Evolutionary conservation across 371 early-diverging fungal species (phyloP).

Genomic region (Mortierella sp.): DNA sequence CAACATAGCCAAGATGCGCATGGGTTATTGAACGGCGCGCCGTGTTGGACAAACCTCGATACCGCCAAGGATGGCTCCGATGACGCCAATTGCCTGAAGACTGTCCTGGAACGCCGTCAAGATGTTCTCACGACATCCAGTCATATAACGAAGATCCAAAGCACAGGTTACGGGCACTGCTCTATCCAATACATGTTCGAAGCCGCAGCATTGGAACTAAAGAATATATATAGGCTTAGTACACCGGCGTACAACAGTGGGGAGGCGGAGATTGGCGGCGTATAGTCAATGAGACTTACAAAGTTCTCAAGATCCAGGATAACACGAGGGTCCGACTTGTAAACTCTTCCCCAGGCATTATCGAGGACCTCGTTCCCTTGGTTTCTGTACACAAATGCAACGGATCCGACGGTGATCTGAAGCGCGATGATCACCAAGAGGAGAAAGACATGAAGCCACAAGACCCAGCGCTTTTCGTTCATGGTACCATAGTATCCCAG

Average conservation of each 20-base stretch:
- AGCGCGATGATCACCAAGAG: slow-evolving; percentile 45
- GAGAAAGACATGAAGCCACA: slow-evolving; percentile 43
- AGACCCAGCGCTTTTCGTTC: slow-evolving; percentile 53
- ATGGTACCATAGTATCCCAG: slow-evolving; percentile 51
- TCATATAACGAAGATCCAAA: slow-evolving; percentile 31
- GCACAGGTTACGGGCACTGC: slow-evolving; percentile 49
- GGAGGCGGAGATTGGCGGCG: not conserved
- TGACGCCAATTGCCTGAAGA: slow-evolving; percentile 53
- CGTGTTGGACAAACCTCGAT: slow-evolving; percentile 32
- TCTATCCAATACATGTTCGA: slow-evolving; percentile 49
- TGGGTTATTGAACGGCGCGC: too few species aligned
- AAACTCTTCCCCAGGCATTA: slow-evolving; percentile 45
- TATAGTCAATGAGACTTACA: slow-evolving; percentile 28
- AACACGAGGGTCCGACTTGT: slow-evolving; percentile 42
- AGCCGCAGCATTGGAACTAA: slow-evolving; percentile 55
- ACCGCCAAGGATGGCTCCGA: slow-evolving; percentile 51
- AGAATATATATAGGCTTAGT: not conserved
- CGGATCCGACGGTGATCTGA: slow-evolving; percentile 47
- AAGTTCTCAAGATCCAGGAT: slow-evolving; percentile 44
- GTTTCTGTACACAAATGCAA: slow-evolving; percentile 50
- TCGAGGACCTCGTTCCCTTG: slow-evolving; percentile 44
- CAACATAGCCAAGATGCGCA: too few species aligned
- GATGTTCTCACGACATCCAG: slow-evolving; percentile 51
- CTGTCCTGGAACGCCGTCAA: slow-evolving; percentile 53
- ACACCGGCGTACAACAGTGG: too few species aligned